Base-by-base conservation (phyloP, 2,329 filamentous ascomycete genomes). In the Elsinoe necatrix region DNA sequence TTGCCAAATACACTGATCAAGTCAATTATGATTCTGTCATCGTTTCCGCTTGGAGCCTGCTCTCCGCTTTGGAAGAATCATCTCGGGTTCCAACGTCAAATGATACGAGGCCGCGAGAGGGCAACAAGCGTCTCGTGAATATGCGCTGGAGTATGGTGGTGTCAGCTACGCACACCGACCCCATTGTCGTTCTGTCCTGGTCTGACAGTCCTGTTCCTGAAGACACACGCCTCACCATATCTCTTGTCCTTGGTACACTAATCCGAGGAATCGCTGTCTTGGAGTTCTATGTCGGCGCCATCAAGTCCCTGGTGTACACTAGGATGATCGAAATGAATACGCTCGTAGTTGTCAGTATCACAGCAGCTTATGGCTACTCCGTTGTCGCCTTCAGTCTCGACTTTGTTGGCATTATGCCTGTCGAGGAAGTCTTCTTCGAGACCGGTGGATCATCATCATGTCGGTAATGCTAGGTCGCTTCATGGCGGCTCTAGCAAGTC, bases 311-410 rank as follows among this genome's bases (percentile, higher is more conserved):
- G 0, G 63, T 85, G 1, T 82, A 81, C 63, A 78, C 77, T 0
- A 66, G 71, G 0, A 69, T 82, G 1, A 76, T 87, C 11, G 83
- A 87, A 63, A 86, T 87, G 82, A 84, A 87, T 61, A 68, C 86
- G 8, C 72, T 87, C 6, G 77, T 87, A 39, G 80, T 85, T 0
- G 61, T 87, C 23, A 86, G 83, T 66, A 87, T 81, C 0, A 82
- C 75, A n/a, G 76, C 80, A 0, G 84, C 84, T 0, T 88, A 85
- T 61, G 63, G 80, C 1, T 87, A 81, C 65, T 87, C 77, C 0
- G 66, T 81, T 3, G 68, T 79, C 7, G 68, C 65, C 8, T 66
- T 78, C 62, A 71, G 65, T 0, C 75, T 72, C 56, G 59, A 68
- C 5, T 41, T 72, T 18, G 61, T 61, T 0, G 69, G 66, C 0